Evolutionary conservation across 768 basidiomycete genomes (phyloP).

Genomic region (Russula brevipes): DNA sequence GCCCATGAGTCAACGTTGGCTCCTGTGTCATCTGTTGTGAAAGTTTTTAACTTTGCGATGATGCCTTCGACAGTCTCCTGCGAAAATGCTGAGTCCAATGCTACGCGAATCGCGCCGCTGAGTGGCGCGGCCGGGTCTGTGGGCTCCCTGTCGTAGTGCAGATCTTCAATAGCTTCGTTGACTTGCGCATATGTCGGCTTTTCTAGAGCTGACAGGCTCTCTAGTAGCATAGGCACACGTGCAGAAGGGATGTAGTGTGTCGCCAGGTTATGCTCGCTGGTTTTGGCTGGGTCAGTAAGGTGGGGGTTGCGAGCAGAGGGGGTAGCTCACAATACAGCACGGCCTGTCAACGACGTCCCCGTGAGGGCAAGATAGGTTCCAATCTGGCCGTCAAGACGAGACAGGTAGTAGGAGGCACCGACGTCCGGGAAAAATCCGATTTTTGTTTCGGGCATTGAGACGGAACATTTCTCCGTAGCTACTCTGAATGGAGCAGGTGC

Average conservation of each 20-base stretch:
- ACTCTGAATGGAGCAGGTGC: slow-evolving; percentile 84
- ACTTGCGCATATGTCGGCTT: slow-evolving; percentile 46
- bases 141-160: slow-evolving; percentile 51
- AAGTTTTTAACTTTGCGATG: slow-evolving; percentile 45
- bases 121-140: slow-evolving; percentile 51
- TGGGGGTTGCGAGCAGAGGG: background rate
- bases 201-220: slow-evolving; percentile 57
- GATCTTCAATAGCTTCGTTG: slow-evolving; percentile 66
- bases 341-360: slow-evolving; percentile 61
- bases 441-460: slow-evolving; percentile 97
- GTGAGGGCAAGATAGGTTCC: slow-evolving; percentile 95
- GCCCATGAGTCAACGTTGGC: slow-evolving; percentile 68
- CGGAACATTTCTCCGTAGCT: slow-evolving; percentile 85
- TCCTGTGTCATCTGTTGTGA: slow-evolving; percentile 39
- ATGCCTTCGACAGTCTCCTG: slow-evolving; percentile 70
- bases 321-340: slow-evolving; percentile 73
- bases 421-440: slow-evolving; percentile 92
- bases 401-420: slow-evolving; percentile 84
- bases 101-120: slow-evolving; percentile 59
- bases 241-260: slow-evolving; percentile 87
- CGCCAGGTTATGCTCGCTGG: slow-evolving; percentile 85
- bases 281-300: slow-evolving; percentile 1
- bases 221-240: slow-evolving; percentile 64
- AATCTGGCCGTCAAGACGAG: slow-evolving; percentile 83
- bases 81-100: slow-evolving; percentile 76